Evolutionary conservation across 2,329 filamentous ascomycete genomes (phyloP).

Genomic region (Decorospora gaudefroyi): DNA sequence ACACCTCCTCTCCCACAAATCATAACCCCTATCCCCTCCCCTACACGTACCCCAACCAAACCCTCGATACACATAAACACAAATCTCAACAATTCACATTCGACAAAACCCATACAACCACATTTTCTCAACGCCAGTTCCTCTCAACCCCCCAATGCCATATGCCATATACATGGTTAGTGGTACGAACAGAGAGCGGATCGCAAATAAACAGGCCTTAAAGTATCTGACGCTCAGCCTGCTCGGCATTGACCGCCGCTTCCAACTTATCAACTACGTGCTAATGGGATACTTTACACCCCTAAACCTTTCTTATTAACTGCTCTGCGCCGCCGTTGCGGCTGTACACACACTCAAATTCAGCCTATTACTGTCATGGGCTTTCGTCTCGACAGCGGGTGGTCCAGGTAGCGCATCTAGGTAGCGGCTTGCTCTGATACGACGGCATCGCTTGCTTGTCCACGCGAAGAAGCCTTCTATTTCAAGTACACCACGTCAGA

Average conservation of each 20-base stretch:
- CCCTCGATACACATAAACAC: too few species aligned
- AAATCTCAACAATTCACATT: too few species aligned
- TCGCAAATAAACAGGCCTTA: neutral
- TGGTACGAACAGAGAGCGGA: neutral
- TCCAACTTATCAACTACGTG: constrained; percentile 37
- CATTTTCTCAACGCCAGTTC: constrained; percentile 48
- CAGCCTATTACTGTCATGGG: constrained; percentile 3
- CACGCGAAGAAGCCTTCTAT: constrained; percentile 1
- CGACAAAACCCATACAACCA: constrained; percentile 69
- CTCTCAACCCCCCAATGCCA: constrained; percentile 1
- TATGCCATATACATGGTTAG: neutral
- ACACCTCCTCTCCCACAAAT: constrained; percentile 79
- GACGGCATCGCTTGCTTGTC: constrained; percentile 2
- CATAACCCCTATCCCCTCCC: constrained; percentile 63
- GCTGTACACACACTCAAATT: neutral
- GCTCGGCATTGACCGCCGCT: constrained; percentile 34
- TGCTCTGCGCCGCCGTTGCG: too few species aligned
- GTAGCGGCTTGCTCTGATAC: constrained; percentile 9
- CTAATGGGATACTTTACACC: too few species aligned
- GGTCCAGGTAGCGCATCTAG: constrained; percentile 12
- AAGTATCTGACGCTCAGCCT: constrained; percentile 20
- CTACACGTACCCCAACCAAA: constrained; percentile 23
- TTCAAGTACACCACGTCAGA: constrained; percentile 2
- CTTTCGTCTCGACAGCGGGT: constrained; percentile 6
- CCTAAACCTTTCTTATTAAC: too few species aligned